Conservation (phyloP, 2,329 filamentous ascomycete genomes). For the Colletotrichum simmondsii region DNA sequence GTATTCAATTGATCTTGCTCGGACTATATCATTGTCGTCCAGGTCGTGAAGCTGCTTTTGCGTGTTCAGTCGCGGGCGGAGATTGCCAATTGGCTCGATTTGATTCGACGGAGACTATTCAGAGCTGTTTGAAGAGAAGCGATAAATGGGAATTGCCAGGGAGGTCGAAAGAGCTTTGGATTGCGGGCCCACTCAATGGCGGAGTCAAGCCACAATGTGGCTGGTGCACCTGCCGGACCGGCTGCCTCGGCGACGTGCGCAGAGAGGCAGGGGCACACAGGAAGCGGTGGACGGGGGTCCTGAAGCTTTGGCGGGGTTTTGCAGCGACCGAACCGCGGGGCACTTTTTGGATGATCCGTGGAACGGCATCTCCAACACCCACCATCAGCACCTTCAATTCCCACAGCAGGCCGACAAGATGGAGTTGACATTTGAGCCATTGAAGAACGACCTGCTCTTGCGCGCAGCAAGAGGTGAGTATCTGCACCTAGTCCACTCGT, state of each 20-base stretch:
- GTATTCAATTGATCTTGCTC: background rate
- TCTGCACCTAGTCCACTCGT: background rate
- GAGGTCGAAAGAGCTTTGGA: slow-evolving; percentile 18
- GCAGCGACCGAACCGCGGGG: slow-evolving; percentile 14
- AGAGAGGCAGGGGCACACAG: background rate
- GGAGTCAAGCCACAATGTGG: slow-evolving; percentile 17
- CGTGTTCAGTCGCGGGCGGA: background rate
- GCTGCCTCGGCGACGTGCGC: slow-evolving; percentile 6
- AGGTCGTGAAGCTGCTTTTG: background rate
- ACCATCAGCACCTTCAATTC: background rate
- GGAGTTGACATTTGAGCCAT: slow-evolving; percentile 78
- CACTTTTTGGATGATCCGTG: slow-evolving; percentile 16
- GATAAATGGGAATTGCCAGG: background rate
- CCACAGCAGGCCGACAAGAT: slow-evolving; percentile 56
- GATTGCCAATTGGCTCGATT: slow-evolving; percentile 6
- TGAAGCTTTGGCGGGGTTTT: slow-evolving; percentile 34
- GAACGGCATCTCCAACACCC: background rate
- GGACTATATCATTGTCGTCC: background rate
- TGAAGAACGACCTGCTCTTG: slow-evolving; percentile 93
- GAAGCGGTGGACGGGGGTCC: background rate
- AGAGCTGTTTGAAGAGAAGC: slow-evolving; percentile 11
- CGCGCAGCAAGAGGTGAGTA: slow-evolving; percentile 85
- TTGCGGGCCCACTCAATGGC: slow-evolving; percentile 3
- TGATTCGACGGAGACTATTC: background rate
- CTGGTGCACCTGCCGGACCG: slow-evolving; percentile 11